Base-by-base conservation (phyloP, 306 rosid species). In the Prinsepia uniflora region DNA sequence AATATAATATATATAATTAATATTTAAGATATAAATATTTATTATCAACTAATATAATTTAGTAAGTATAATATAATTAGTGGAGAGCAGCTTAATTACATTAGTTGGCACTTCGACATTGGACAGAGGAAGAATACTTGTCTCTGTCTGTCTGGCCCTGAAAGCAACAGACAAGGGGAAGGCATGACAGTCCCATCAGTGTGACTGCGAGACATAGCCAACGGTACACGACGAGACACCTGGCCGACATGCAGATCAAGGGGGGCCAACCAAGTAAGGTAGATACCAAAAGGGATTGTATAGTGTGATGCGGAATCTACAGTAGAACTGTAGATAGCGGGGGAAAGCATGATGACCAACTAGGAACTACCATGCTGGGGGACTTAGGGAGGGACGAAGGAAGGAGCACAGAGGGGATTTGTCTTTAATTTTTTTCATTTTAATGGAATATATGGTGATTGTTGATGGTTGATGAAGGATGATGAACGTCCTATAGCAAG, bases 141-240 rank as follows among this genome's bases (percentile, higher is more conserved):
- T 84, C 88, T 70, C 86, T 83, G 87, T 68, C 76, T 44, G 80
- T 68, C 77, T 78, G 82, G 88, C 88, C 75, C 79, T 81, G 85
- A 55, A 80, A 86, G 82, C 85, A 69, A 76, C 87, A 87, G 84
- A 77, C 88, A 87, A 60, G 48, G 63, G 63, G 66, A 77, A 75
- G 79, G 58, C 81, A 82, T 63, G 62, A 73, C 65, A 68, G 72
- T 89, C 83, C 75, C 78, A 81, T 86, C 87, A 67, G 15, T 4
- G 10, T 50, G 65, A 30, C n/a, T 57, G n/a, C 24, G 36, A 70
- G 81, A 85, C 76, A 71, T 41, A 81, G 75, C 76, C 45, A 71
- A 86, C 82, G 91, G 87, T 78, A 72, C 7, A 83, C 65, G 48
- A 30, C n/a, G 58, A 4, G 82, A 85, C 92, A 89, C 96, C 89